Evolutionary conservation across 306 rosid genomes (phyloP), one percentile per base, ranked within the genome.

Genomic region (Cucumis hystrix): DNA sequence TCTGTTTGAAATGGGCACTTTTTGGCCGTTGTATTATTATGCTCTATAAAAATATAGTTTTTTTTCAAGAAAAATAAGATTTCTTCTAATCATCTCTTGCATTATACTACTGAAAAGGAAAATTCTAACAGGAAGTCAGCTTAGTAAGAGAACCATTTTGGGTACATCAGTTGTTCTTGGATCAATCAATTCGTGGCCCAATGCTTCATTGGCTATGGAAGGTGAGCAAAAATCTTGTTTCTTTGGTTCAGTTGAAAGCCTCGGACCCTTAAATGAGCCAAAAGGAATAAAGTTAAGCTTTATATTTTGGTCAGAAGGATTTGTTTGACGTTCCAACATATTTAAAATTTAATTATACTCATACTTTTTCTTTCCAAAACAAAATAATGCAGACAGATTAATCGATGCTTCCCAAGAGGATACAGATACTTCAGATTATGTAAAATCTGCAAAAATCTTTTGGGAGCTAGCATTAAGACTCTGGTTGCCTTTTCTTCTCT

Each of bases 401-500:
- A 80, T 79, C 59, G 84, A 79, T 79, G 85, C 80, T 69, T 56
- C 35, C 63, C 55, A 14, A 64, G 54, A 43, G 67, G 85, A 78
- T 70, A 77, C 75, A 72, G 82, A 74, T 81, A 71, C 57, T 84
- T 76, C 86, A 55, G 83, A 82, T 78, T 83, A 39, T 69, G 86
- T 87, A 82, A 82, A 83, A 80, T 66, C 74, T 80, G 69, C 0
- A 16, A 55, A 51, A 58, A 61, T 71, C 10, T 67, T 89, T 39
- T 87, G 88, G 89, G 84, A n/a, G 56, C 74, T 84, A 76, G 82
- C 85, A 64, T 79, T 83, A 86, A 88, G 82, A 78, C 76, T 86
- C 64, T 92, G 96, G 97, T 73, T 88, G 55, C 97, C 97, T 55
- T 14, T 86, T 67, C 45, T 88, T 30, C 84, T 90, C 85, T 74